phyloP scores from a whole-genome alignment of 164 flowering plant species.

The Umbellularia californica region DNA sequence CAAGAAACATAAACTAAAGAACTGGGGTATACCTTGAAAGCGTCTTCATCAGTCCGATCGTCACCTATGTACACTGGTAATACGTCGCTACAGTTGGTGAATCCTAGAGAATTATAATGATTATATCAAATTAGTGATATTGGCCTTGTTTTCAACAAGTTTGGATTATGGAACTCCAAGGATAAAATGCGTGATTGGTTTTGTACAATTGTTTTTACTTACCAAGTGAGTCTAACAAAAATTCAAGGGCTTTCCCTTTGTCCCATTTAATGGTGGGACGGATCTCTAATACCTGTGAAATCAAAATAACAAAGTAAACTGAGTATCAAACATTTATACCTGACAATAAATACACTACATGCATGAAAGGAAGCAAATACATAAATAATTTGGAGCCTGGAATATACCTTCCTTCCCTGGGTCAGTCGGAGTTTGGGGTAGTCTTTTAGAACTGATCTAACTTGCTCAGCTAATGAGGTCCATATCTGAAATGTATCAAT shows the following conservation, averaged over 20 bases:
- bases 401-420: constrained; percentile 71
- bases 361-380: neutral
- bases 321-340: neutral
- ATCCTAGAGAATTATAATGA: constrained; percentile 37
- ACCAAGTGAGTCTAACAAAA: constrained; percentile 81
- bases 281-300: constrained; percentile 69
- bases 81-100: constrained; percentile 52
- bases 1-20: neutral
- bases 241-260: constrained; percentile 95
- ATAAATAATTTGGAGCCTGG: neutral
- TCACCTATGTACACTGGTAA: constrained; percentile 90
- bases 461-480: constrained; percentile 64
- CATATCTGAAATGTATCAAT: constrained; percentile 46
- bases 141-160: neutral
- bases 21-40: constrained; percentile 73
- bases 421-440: constrained; percentile 65
- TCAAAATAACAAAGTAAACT: neutral
- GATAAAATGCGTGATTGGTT: neutral
- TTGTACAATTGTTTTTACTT: constrained; percentile 3
- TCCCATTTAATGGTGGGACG: constrained; percentile 96
- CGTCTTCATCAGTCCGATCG: constrained; percentile 95
- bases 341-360: neutral
- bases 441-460: constrained; percentile 50
- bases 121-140: neutral
- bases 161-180: neutral